A percentile compares a stretch with the other conserved stretches of the same genome.
These are phyloP conservation scores for Penicillium egyptiacum DNA, from an alignment of 495 filamentous ascomycete species.

Conservation along the genomic window DNA sequence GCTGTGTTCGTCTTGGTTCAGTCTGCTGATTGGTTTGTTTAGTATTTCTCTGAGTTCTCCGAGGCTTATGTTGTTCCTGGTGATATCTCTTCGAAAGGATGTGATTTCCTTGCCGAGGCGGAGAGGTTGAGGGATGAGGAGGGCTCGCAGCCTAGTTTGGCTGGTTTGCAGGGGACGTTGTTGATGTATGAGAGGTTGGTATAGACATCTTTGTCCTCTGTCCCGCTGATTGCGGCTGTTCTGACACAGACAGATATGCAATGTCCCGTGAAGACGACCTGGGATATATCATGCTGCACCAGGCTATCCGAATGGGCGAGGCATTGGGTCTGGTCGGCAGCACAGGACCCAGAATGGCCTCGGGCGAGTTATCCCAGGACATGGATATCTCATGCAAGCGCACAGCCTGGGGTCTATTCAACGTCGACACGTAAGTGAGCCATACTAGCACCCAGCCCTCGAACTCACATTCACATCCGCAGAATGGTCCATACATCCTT, in stretches of 20 bases:
- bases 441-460: background rate
- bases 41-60: slow-evolving; percentile 49
- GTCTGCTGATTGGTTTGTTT: slow-evolving; percentile 6
- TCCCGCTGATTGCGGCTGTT: background rate
- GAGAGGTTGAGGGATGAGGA: slow-evolving; percentile 35
- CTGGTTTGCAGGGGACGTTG: slow-evolving; percentile 43
- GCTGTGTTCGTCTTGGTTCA: background rate
- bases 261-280: slow-evolving; percentile 44
- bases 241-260: slow-evolving; percentile 32
- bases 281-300: slow-evolving; percentile 46
- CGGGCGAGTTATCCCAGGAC: slow-evolving; percentile 30
- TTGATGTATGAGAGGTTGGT: slow-evolving; percentile 44
- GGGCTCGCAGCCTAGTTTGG: slow-evolving; percentile 30
- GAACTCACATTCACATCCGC: background rate
- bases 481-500: slow-evolving; percentile 47
- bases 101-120: slow-evolving; percentile 45
- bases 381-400: slow-evolving; percentile 38
- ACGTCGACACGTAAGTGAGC: slow-evolving; percentile 44
- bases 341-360: slow-evolving; percentile 19
- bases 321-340: slow-evolving; percentile 38
- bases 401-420: slow-evolving; percentile 47
- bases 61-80: slow-evolving; percentile 45
- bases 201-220: background rate
- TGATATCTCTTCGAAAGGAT: slow-evolving; percentile 45
- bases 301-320: slow-evolving; percentile 42